A percentile compares a stretch with the other conserved stretches of the same genome.
Evolutionary conservation across 2,329 filamentous ascomycete genomes (phyloP).

Genomic region (Epichloe aotearoae): DNA sequence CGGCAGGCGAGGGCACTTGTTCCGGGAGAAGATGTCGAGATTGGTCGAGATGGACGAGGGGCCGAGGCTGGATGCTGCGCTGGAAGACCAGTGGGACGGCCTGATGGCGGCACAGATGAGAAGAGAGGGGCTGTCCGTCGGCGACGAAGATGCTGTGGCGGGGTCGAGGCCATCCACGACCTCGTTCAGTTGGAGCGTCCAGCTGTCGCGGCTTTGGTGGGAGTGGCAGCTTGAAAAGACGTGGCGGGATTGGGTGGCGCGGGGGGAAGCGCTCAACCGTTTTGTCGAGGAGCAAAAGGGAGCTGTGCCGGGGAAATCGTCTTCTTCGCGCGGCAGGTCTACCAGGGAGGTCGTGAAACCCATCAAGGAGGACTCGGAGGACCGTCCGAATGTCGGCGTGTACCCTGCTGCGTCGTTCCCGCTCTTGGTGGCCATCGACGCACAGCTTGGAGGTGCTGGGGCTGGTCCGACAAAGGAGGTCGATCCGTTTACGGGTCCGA

Average conservation of each 20-base stretch:
- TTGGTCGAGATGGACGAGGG: constrained; percentile 28
- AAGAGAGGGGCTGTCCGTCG: neutral
- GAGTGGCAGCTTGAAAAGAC: constrained; percentile 18
- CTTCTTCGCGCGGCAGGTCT: neutral
- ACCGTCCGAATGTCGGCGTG: constrained; percentile 6
- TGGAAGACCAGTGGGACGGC: constrained; percentile 38
- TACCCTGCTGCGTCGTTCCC: neutral
- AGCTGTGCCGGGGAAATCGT: constrained; percentile 10
- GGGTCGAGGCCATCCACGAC: constrained; percentile 2
- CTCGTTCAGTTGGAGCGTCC: constrained; percentile 18
- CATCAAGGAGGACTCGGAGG: neutral
- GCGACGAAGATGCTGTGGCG: neutral
- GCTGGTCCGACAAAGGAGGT: neutral
- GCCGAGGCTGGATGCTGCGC: constrained; percentile 12
- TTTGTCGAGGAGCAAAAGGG: constrained; percentile 27
- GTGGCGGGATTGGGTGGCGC: constrained; percentile 26
- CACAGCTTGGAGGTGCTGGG: neutral
- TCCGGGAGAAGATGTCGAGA: constrained; percentile 26
- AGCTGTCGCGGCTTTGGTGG: constrained; percentile 20
- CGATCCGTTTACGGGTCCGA: constrained; percentile 4
- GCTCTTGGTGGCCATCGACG: constrained; percentile 1
- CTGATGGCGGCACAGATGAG: constrained; percentile 18
- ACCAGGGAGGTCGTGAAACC: neutral
- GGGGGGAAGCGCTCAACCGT: constrained; percentile 25
- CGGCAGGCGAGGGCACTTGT: constrained; percentile 32